Conservation (phyloP, 768 basidiomycete genomes). For the Boletus fagicola region DNA sequence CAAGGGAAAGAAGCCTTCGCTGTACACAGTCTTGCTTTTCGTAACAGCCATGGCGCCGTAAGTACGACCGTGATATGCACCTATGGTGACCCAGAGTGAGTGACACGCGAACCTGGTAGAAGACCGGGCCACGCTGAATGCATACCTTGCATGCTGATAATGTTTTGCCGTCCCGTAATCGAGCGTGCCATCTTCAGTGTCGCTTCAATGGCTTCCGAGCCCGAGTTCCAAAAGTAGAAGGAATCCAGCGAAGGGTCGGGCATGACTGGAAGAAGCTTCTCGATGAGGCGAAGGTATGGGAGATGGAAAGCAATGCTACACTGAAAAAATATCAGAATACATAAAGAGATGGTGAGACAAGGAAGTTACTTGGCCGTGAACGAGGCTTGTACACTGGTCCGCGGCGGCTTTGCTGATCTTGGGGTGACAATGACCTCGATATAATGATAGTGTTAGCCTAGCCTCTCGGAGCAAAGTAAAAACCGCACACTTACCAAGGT, state of each 20-base stretch:
- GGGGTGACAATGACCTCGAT: conserved; percentile 81
- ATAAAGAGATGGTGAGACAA: neutral
- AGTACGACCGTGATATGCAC: conserved; percentile 89
- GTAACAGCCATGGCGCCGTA: conserved; percentile 93
- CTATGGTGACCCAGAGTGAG: conserved; percentile 30
- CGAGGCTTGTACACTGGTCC: conserved; percentile 79
- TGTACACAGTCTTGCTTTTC: conserved; percentile 91
- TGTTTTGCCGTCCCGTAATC: conserved; percentile 78
- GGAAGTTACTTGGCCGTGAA: conserved; percentile 65
- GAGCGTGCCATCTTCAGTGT: conserved; percentile 83
- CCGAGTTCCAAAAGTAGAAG: conserved; percentile 98
- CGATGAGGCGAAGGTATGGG: conserved; percentile 84
- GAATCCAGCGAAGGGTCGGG: conserved; percentile 87
- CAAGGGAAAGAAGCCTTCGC: conserved; percentile 70
- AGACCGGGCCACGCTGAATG: neutral
- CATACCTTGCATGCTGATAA: conserved; percentile 86
- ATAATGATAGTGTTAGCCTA: neutral
- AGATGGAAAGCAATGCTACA: conserved; percentile 87
- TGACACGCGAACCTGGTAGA: neutral
- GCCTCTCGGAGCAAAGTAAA: neutral
- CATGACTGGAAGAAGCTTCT: conserved; percentile 84
- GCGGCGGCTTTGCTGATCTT: conserved; percentile 84
- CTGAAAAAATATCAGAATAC: conserved; percentile 38
- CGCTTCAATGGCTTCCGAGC: conserved; percentile 90
- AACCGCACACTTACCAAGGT: conserved; percentile 53